Conservation (phyloP, 768 basidiomycete genomes). For the Pulveroboletus ravenelii region DNA sequence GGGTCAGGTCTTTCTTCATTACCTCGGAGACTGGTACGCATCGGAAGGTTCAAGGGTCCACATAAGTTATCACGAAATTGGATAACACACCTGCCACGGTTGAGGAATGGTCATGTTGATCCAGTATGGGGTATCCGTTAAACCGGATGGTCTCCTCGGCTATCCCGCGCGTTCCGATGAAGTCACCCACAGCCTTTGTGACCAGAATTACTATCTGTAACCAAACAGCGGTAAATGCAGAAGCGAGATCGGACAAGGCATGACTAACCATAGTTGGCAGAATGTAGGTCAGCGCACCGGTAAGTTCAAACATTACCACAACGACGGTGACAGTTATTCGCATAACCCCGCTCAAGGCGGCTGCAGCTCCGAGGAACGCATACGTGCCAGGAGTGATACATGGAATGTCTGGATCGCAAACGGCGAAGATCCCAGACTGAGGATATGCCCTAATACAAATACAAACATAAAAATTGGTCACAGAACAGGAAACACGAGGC, state of each 20-base stretch:
- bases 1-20: conserved; percentile 79
- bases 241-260: conserved; percentile 2
- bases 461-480: not conserved
- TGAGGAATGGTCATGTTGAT: conserved; percentile 91
- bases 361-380: conserved; percentile 95
- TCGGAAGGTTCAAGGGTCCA: conserved; percentile 3
- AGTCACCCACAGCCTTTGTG: conserved; percentile 95
- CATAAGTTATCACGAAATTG: not conserved
- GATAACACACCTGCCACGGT: conserved; percentile 73
- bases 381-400: conserved; percentile 99
- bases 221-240: conserved; percentile 9
- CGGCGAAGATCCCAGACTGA: conserved; percentile 80
- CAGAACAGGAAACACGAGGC: conserved; percentile 12
- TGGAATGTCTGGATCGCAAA: conserved; percentile 86
- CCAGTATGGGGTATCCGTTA: conserved; percentile 95
- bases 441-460: conserved; percentile 61
- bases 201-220: conserved; percentile 89
- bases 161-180: conserved; percentile 88
- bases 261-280: conserved; percentile 88
- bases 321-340: conserved; percentile 97
- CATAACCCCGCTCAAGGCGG: conserved; percentile 93
- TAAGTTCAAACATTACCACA: conserved; percentile 99
- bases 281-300: conserved; percentile 95
- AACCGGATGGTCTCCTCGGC: conserved; percentile 97
- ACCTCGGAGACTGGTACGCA: conserved; percentile 68